Evolutionary conservation across 2,329 filamentous ascomycete genomes (phyloP), one percentile per base, ranked within the genome.

Genomic region (Dryadomyces sulphureus): DNA sequence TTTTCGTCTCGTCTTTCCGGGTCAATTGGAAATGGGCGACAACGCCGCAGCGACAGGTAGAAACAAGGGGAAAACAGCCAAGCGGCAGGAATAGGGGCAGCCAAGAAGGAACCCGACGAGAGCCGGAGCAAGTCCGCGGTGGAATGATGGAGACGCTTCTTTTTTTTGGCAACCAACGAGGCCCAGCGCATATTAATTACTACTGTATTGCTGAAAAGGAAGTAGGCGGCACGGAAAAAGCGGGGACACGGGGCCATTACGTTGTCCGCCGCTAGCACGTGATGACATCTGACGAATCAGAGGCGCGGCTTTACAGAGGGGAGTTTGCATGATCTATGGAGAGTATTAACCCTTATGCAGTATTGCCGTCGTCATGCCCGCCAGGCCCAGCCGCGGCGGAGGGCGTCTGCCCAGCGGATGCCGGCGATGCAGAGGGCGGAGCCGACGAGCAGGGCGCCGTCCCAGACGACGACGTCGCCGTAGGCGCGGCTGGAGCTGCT

Each of bases 391-490:
- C 52, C 52, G 2, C 50, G 50, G 4, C 52, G 48, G 19, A 52
- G 12, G 5, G 50, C 52, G 21, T 53, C 50, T 5, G 60, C 59
- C 53, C 63, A 63, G 34, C 70, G 58, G 52, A 72, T 66, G 0
- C 62, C 64, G 11, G 62, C 53, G 19, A 63, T 61, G 48, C 65
- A 66, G 19, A 59, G 41, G 1, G 60, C 60, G 5, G 64, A 63
- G 5, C 59, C 62, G 43, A 59, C 55, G 38, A 68, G 52, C 9
- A 68, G 55, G 1, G 63, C 62, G 1, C 61, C 61, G 52, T 69
- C 66, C 58, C 61, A 69, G 40, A 59, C 62, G 14, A 62, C 61
- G 25, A 69, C 58, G 21, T 56, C 59, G 7, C 54, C 52, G 47
- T 68, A 68, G 7, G 55, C 46, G 11, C 43, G 49, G 7, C 61